Evolutionary conservation across 148 eudicot species (phyloP), one percentile per base, ranked within the genome.

Genomic region (Fallopia convolvulus): DNA sequence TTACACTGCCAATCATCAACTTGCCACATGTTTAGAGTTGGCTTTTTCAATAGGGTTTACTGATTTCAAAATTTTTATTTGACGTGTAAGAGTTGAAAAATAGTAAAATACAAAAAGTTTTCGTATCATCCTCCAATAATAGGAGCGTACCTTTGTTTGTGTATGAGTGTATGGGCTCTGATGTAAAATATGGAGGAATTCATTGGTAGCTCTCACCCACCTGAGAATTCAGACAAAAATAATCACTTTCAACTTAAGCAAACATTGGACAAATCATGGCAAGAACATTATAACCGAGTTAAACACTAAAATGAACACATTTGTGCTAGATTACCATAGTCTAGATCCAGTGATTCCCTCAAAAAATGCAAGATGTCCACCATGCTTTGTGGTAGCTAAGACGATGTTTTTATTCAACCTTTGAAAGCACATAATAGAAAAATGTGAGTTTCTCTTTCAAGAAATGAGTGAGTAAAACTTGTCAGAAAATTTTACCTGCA

Each of bases 361-460:
- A 74, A 92, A 91, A 74, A 89, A 90, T 15, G 94, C 99, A 26
- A 92, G 91, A 85, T 95, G 97, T 80, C 99, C 99, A 71, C 99
- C 99, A 76, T 95, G 94, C 70, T 81, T 78, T 15, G 99, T 78
- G 50, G 91, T 92, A 65, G 95, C 97, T 78, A 94, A 83, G 75
- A 95, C 87, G 66, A 92, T 79, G 76, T 95, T 95, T 84, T 84
- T 87, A 76, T 95, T 95, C 80, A 88, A 87, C 82, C 99, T 95
- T 80, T 71, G 71, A 66, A 48, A 81, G 2, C 20, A 18, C 72
- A 26, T 47, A 49, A 77, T 46, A 53, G 44, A n/a, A 71, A 68
- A n/a, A n/a, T n/a, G 47, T 20, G 20, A 26, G n/a, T 73, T 42
- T 42, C 1, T 5, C 17, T 42, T 21, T 20, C 14, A 48, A 21